Evolutionary conservation across 345 rosid species (phyloP).

Genomic region (Carallia brachiata): DNA sequence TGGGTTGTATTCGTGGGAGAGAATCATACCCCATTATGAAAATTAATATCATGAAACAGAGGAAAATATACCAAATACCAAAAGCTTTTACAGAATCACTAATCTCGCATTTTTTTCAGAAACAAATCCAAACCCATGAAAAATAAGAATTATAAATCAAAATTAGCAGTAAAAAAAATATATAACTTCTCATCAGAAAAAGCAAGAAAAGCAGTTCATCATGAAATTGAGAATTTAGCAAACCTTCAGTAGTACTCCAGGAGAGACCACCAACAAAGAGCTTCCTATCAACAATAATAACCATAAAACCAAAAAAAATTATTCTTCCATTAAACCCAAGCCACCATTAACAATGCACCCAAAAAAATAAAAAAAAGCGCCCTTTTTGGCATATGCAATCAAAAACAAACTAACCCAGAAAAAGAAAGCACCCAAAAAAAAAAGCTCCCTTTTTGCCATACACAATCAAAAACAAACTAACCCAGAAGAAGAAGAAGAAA

Average conservation of each 20-base stretch:
- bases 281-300: slow-evolving; percentile 25
- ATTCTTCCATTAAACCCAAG: background rate
- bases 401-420: slow-evolving; percentile 28
- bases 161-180: background rate
- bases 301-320: slow-evolving; percentile 9
- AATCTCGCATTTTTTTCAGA: background rate
- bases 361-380: background rate
- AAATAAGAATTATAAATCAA: background rate
- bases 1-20: background rate
- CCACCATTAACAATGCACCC: slow-evolving; percentile 4
- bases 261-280: slow-evolving; percentile 39
- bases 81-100: background rate
- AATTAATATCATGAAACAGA: too few species aligned
- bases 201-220: background rate
- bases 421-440: background rate
- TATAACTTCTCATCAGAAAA: background rate
- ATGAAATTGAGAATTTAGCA: background rate
- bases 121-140: background rate
- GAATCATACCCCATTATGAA: background rate
- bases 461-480: slow-evolving; percentile 18
- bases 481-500: slow-evolving; percentile 22
- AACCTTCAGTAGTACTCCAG: slow-evolving; percentile 34
- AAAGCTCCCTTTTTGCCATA: background rate
- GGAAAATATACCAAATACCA: background rate
- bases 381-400: background rate